A percentile compares a stretch with the other conserved stretches of the same genome.
phyloP scores from a whole-genome alignment of 2,329 filamentous ascomycete species.

The Dactylellina haptotyla region DNA sequence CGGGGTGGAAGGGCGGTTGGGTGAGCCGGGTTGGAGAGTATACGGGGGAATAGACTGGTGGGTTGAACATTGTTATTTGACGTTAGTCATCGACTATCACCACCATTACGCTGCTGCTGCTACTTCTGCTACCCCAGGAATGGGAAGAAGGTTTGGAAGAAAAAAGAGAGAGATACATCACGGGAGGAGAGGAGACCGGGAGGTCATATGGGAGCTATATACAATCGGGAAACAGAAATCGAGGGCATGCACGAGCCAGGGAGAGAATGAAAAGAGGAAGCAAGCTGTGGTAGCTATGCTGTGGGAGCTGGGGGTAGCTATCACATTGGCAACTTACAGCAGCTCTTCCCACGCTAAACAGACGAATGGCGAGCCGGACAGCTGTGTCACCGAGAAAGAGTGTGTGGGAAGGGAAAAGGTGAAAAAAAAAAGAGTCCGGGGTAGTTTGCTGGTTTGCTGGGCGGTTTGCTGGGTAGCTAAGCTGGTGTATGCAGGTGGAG shows the following conservation, averaged over 20 bases:
- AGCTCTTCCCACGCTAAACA: background rate
- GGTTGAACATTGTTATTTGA: conserved; percentile 38
- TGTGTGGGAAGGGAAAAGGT: background rate
- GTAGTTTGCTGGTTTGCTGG: conserved; percentile 7
- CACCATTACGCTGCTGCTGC: background rate
- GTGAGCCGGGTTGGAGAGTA: conserved; percentile 33
- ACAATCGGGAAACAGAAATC: conserved; percentile 1
- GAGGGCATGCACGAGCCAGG: background rate
- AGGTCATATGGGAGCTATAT: conserved; percentile 35
- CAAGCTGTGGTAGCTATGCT: background rate
- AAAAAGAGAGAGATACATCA: background rate
- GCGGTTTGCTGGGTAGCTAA: no score
- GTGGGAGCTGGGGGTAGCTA: conserved; percentile 13
- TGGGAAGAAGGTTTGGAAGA: background rate
- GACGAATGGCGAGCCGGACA: background rate
- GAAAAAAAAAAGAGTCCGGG: conserved; percentile 17
- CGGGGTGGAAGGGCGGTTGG: conserved; percentile 44
- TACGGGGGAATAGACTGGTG: conserved; percentile 48
- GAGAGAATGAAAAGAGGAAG: background rate
- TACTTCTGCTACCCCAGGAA: background rate
- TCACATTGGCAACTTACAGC: conserved; percentile 24
- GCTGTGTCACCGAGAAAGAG: background rate
- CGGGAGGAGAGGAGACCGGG: background rate
- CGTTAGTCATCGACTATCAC: conserved; percentile 9
- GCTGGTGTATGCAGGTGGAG: no score